Conservation (phyloP, 345 rosid genomes). For the Moricandia moricandioides region DNA sequence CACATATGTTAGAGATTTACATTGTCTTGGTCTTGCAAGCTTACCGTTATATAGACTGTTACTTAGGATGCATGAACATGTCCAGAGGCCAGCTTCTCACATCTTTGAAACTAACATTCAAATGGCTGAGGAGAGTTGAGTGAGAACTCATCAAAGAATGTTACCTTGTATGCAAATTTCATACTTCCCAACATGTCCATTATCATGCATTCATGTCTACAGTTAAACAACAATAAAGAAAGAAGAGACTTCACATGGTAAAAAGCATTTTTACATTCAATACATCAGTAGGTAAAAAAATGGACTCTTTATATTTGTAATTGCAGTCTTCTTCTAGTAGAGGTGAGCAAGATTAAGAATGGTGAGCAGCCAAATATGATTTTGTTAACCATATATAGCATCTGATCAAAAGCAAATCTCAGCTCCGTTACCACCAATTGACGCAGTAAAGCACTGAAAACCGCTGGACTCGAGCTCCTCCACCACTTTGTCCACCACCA, state of each 20-base stretch:
- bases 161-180: neutral
- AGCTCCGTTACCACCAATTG: slow-evolving; percentile 77
- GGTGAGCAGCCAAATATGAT: slow-evolving; percentile 15
- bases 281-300: neutral
- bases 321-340: slow-evolving; percentile 20
- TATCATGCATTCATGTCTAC: slow-evolving; percentile 6
- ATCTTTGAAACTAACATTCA: slow-evolving; percentile 41
- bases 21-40: slow-evolving; percentile 47
- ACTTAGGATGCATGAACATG: slow-evolving; percentile 46
- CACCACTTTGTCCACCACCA: slow-evolving; percentile 55
- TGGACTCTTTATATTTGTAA: neutral
- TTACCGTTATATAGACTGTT: slow-evolving; percentile 47
- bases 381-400: neutral
- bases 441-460: slow-evolving; percentile 75
- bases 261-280: slow-evolving; percentile 29
- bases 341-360: slow-evolving; percentile 12
- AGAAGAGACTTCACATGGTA: neutral
- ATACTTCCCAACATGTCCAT: neutral
- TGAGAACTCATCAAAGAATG: neutral
- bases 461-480: slow-evolving; percentile 73
- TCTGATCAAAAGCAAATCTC: slow-evolving; percentile 47
- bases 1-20: slow-evolving; percentile 41
- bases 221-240: neutral
- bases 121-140: slow-evolving; percentile 35
- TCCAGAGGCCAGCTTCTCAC: slow-evolving; percentile 40